A percentile compares a stretch with the other conserved stretches of the same genome.
Evolutionary conservation across 805 yeast genomes (phyloP).

Genomic region (Yamadazyma nakazawae): DNA sequence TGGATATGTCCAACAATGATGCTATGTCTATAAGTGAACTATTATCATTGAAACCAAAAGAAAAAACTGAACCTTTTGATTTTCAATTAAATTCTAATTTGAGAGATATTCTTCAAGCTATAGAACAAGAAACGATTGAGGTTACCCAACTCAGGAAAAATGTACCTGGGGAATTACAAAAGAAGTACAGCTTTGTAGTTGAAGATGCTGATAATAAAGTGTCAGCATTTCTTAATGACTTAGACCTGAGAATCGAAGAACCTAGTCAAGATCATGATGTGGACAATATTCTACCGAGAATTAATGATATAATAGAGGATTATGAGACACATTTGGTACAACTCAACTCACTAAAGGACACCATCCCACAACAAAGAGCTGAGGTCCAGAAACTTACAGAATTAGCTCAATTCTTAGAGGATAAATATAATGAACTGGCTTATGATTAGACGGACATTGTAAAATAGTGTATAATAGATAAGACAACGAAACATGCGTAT

Average conservation of each 20-base stretch:
- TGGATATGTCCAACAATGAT: constrained; percentile 22
- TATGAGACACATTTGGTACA: constrained; percentile 27
- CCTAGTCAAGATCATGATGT: constrained; percentile 8
- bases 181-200: constrained; percentile 34
- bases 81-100: constrained; percentile 56
- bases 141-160: constrained; percentile 54
- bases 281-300: constrained; percentile 10
- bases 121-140: constrained; percentile 60
- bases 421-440: constrained; percentile 11
- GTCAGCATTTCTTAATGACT: constrained; percentile 22
- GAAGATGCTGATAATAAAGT: constrained; percentile 29
- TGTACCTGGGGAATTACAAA: constrained; percentile 43
- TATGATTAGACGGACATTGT: not conserved
- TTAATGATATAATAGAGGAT: constrained; percentile 20
- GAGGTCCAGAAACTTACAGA: constrained; percentile 33
- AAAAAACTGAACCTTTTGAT: constrained; percentile 69
- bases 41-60: constrained; percentile 26
- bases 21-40: constrained; percentile 22
- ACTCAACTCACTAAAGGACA: constrained; percentile 31
- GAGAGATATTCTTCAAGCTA: constrained; percentile 51
- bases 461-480: not conserved
- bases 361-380: constrained; percentile 34
- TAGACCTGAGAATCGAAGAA: constrained; percentile 12
- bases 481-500: not conserved
- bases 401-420: constrained; percentile 27